Conservation (phyloP, 768 basidiomycete species). For the Chalciporus pseudorubinellus region DNA sequence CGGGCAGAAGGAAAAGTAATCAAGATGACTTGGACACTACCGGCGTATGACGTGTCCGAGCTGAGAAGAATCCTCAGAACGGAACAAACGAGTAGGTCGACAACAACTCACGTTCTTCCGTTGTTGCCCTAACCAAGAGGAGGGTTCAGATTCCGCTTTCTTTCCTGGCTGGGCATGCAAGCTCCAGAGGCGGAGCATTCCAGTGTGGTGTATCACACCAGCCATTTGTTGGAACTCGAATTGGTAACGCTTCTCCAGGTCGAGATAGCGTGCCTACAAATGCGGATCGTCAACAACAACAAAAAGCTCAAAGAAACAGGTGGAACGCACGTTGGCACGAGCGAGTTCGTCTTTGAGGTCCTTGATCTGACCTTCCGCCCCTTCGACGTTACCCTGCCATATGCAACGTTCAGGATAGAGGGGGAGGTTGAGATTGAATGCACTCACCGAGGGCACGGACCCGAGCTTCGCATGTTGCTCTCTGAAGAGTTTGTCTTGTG, state of each 20-base stretch:
- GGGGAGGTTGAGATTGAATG: background rate
- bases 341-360: slow-evolving; percentile 62
- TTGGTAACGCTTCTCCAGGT: slow-evolving; percentile 60
- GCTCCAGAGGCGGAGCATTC: slow-evolving; percentile 60
- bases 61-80: slow-evolving; percentile 14
- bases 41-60: slow-evolving; percentile 31
- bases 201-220: slow-evolving; percentile 66
- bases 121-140: slow-evolving; percentile 70
- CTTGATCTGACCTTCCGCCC: slow-evolving; percentile 68
- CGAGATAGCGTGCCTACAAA: slow-evolving; percentile 46
- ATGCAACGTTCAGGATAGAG: slow-evolving; percentile 4
- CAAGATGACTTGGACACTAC: slow-evolving; percentile 4
- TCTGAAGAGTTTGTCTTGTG: slow-evolving; percentile 86
- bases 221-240: slow-evolving; percentile 83
- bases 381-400: slow-evolving; percentile 58
- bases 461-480: slow-evolving; percentile 68
- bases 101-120: slow-evolving; percentile 42
- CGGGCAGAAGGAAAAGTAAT: background rate
- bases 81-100: background rate
- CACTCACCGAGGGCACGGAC: slow-evolving; percentile 44
- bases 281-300: too few relatives aligned
- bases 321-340: slow-evolving; percentile 47
- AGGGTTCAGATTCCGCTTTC: slow-evolving; percentile 46
- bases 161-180: slow-evolving; percentile 53
- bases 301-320: too few relatives aligned